Evolutionary conservation across 1,139 yeast genomes (phyloP).

Genomic region (Pichia sp.): DNA sequence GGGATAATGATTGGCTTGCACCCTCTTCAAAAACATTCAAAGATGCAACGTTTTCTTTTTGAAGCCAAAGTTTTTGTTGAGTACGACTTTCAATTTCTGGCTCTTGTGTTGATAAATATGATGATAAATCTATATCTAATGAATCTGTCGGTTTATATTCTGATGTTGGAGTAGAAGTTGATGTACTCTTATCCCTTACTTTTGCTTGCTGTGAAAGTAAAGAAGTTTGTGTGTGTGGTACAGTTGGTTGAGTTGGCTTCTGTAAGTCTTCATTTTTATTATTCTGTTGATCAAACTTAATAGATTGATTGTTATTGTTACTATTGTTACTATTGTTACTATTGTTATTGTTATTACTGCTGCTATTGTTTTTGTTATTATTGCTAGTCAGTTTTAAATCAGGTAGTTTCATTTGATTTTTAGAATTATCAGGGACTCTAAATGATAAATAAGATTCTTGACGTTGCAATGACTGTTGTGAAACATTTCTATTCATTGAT

Average conservation of each 20-base stretch:
- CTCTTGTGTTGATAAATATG: slow-evolving; percentile 19
- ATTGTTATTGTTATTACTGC: too few relatives aligned
- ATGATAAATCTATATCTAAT: slow-evolving; percentile 15
- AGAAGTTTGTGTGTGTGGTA: background rate
- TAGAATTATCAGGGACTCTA: slow-evolving; percentile 8
- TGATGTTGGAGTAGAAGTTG: background rate
- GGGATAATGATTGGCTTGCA: background rate
- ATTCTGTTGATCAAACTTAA: background rate
- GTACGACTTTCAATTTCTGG: slow-evolving; percentile 58
- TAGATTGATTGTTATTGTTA: background rate
- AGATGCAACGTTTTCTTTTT: slow-evolving; percentile 48
- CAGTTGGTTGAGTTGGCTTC: background rate
- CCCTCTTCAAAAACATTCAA: slow-evolving; percentile 22
- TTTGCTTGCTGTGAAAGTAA: background rate
- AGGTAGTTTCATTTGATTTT: background rate
- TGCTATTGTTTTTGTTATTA: background rate
- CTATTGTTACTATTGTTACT: too few relatives aligned
- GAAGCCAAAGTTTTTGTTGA: slow-evolving; percentile 78
- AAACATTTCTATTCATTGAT: slow-evolving; percentile 3
- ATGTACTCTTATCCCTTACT: background rate
- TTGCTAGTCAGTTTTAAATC: background rate
- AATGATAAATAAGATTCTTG: slow-evolving; percentile 20
- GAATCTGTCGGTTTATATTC: slow-evolving; percentile 1
- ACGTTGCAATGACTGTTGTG: slow-evolving; percentile 17
- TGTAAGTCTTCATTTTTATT: background rate